Evolutionary conservation across 202 grass and related monocot species (phyloP).

Genomic region (Schoenoplectus tabernaemontani): DNA sequence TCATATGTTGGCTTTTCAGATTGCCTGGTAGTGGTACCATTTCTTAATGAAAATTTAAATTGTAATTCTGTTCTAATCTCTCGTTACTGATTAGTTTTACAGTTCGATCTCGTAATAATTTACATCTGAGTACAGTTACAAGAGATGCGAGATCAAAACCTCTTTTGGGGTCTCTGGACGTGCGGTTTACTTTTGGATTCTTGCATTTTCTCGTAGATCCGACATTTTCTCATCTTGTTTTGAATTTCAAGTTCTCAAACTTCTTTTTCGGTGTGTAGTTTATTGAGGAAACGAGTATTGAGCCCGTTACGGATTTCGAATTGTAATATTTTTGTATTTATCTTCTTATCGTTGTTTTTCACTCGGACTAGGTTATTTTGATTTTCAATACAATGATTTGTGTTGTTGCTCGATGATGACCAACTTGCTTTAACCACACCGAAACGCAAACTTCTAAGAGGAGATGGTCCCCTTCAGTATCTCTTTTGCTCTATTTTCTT

Average conservation of each 20-base stretch:
- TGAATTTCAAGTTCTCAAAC: no score
- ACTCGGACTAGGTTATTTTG: not conserved
- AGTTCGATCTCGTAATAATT: not conserved
- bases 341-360: not conserved
- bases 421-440: slow-evolving; percentile 94
- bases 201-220: slow-evolving; percentile 81
- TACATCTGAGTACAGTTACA: slow-evolving; percentile 8
- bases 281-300: no score
- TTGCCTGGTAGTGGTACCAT: not conserved
- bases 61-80: no score
- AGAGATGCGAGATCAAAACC: slow-evolving; percentile 39
- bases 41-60: no score
- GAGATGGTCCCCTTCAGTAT: not conserved
- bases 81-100: not conserved
- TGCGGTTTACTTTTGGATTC: slow-evolving; percentile 36
- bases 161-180: slow-evolving; percentile 51
- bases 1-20: not conserved
- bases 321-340: no score
- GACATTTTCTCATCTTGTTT: slow-evolving; percentile 15
- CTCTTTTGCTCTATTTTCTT: slow-evolving; percentile 19
- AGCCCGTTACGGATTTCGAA: no score
- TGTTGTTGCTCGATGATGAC: slow-evolving; percentile 53
- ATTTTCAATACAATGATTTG: not conserved
- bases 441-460: slow-evolving; percentile 38
- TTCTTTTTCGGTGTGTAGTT: no score